Evolutionary conservation across 2,329 filamentous ascomycete genomes (phyloP).

Genomic region (Fusarium chaquense): DNA sequence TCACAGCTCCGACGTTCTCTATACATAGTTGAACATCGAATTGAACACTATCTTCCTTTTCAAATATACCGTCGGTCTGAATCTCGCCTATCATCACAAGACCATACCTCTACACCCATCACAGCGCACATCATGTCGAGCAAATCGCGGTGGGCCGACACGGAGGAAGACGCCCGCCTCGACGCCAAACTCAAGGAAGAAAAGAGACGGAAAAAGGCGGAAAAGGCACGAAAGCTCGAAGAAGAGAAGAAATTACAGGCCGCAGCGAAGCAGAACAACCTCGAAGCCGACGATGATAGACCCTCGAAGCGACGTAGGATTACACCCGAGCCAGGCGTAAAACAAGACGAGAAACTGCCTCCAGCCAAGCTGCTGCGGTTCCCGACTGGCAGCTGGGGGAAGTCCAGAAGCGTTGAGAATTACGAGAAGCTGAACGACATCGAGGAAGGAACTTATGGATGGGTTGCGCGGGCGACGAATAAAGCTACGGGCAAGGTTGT

Average conservation of each 20-base stretch:
- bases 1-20: constrained; percentile 5
- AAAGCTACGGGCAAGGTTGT: constrained; percentile 81
- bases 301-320: constrained; percentile 73
- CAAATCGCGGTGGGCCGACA: constrained; percentile 89
- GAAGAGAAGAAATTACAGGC: constrained; percentile 55
- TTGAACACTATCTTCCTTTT: neutral
- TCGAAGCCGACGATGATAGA: constrained; percentile 49
- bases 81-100: neutral
- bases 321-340: constrained; percentile 58
- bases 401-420: constrained; percentile 81
- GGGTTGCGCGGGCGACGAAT: constrained; percentile 87
- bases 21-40: neutral
- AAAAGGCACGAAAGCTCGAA: constrained; percentile 79
- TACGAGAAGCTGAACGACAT: constrained; percentile 97
- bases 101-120: neutral
- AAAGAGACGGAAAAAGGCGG: constrained; percentile 85
- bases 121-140: constrained; percentile 63
- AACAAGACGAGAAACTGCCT: constrained; percentile 36
- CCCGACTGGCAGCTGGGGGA: constrained; percentile 74
- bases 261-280: constrained; percentile 40
- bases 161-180: constrained; percentile 81
- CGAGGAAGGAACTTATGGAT: constrained; percentile 96
- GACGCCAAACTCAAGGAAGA: constrained; percentile 85
- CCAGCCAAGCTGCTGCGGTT: constrained; percentile 76
- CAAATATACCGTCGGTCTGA: too few relatives aligned